Evolutionary conservation across 2,329 filamentous ascomycete genomes (phyloP).

Genomic region (Grosmannia clavigera): DNA sequence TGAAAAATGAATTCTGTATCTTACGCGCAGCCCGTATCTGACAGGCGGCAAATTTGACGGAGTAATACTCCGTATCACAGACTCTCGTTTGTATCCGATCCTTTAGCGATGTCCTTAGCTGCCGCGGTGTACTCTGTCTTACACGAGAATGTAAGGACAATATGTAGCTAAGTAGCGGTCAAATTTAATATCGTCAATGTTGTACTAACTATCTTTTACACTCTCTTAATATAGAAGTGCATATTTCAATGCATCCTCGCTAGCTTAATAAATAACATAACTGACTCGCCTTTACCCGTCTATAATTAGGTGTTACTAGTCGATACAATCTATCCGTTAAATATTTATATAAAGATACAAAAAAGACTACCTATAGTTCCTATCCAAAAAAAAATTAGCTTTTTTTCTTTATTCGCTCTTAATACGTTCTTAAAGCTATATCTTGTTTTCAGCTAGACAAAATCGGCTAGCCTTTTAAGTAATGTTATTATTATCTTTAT

Average conservation of each 20-base stretch:
- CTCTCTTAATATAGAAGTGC: background rate
- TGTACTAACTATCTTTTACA: background rate
- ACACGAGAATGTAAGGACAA: background rate
- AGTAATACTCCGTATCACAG: background rate
- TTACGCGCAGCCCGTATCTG: background rate
- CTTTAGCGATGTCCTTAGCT: background rate
- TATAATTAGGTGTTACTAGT: too few species aligned
- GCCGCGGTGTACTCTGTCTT: background rate
- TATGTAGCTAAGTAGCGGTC: background rate
- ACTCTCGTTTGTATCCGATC: background rate
- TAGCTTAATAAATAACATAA: too few species aligned
- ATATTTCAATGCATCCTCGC: background rate
- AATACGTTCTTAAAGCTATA: too few species aligned
- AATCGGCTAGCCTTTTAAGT: background rate
- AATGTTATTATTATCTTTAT: background rate
- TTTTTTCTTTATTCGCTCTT: too few species aligned
- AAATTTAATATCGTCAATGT: background rate
- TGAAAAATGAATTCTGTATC: background rate
- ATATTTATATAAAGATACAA: background rate
- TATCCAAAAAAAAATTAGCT: background rate
- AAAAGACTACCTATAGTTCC: background rate
- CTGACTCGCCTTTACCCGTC: too few species aligned
- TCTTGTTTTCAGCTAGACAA: too few species aligned
- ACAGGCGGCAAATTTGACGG: background rate
- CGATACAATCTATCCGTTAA: too few species aligned